Evolutionary conservation across 371 early-diverging fungal genomes (phyloP), one percentile per base, ranked within the genome.

Genomic region (Coemansia sp.): DNA sequence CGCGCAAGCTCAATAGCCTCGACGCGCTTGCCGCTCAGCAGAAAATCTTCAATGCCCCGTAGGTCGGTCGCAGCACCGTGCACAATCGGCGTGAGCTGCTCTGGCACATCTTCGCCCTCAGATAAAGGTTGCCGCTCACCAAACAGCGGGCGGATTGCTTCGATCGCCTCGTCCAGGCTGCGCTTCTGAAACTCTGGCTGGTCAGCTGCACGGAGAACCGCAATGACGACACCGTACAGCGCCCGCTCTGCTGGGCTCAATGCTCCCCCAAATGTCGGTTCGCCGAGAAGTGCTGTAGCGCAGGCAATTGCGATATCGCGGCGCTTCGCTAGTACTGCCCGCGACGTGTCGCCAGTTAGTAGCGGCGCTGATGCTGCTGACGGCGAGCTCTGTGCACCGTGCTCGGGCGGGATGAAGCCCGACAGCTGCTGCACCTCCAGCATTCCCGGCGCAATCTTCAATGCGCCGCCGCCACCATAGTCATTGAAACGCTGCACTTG

Each of bases 1-100:
- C 90, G 82, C 0, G 93, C 90, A 55, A 84, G 80, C 6, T 85
- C 81, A 13, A 92, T 90, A 1, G 96, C 94, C 0, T 79, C 88
- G 32, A 74, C 59, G 13, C 91, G 87, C 65, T 93, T 87, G 3
- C 95, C 94, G 11, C 81, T 72, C 40, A 92, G 72, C 40, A 96
- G 83, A 30, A 83, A 63, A 0, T 79, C 69, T 67, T 91, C 87
- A 6, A 95, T 26, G 13, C 35, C 31, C 38, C 40, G 20, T 26
- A 74, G 41, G 14, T 70, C 65, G 7, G 53, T 56, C 4, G 10
- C 13, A 5, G 40, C 47, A n/a, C 66, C 74, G 40, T 70, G 61
- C 5, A 65, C 43, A 8, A 65, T 65, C 3, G 57, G 31, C 20
- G 36, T 32, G 34, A 4, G 31, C 7, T 14, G 7, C 9, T 14